Conservation (phyloP, 2,329 filamentous ascomycete genomes). For the Helotiales sp. region DNA sequence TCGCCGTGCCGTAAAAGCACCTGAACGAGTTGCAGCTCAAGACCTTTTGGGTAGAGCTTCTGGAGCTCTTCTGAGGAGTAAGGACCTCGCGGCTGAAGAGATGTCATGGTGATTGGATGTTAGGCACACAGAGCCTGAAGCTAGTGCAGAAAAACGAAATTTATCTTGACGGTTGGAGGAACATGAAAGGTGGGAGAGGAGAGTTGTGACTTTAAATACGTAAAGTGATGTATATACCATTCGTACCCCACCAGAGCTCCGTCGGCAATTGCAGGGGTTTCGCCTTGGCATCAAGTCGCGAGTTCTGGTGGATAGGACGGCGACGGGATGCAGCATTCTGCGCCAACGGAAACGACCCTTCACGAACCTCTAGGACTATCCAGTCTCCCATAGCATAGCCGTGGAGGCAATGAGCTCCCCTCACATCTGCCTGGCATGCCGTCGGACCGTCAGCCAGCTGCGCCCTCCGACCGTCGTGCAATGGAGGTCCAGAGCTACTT, state of each 20-base stretch:
- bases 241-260: background rate
- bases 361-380: background rate
- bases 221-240: background rate
- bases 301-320: background rate
- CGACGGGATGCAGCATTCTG: background rate
- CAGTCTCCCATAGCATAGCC: background rate
- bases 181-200: slow-evolving; percentile 2
- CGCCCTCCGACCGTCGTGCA: slow-evolving; percentile 24
- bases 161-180: background rate
- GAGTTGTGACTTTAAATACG: background rate
- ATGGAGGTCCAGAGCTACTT: slow-evolving; percentile 36
- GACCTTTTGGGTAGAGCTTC: slow-evolving; percentile 76
- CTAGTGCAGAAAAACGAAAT: background rate
- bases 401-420: slow-evolving; percentile 36
- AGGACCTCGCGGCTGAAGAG: slow-evolving; percentile 71
- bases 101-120: slow-evolving; percentile 67
- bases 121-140: background rate
- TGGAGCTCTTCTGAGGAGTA: slow-evolving; percentile 83
- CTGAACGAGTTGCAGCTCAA: slow-evolving; percentile 90
- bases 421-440: slow-evolving; percentile 41
- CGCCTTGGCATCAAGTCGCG: background rate
- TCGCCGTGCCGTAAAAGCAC: slow-evolving; percentile 80
- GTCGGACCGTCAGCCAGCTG: slow-evolving; percentile 31
- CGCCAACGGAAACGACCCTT: background rate
- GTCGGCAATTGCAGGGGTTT: background rate